Base-by-base conservation (phyloP, 2,329 filamentous ascomycete genomes). In the Aspergillus tanneri region DNA sequence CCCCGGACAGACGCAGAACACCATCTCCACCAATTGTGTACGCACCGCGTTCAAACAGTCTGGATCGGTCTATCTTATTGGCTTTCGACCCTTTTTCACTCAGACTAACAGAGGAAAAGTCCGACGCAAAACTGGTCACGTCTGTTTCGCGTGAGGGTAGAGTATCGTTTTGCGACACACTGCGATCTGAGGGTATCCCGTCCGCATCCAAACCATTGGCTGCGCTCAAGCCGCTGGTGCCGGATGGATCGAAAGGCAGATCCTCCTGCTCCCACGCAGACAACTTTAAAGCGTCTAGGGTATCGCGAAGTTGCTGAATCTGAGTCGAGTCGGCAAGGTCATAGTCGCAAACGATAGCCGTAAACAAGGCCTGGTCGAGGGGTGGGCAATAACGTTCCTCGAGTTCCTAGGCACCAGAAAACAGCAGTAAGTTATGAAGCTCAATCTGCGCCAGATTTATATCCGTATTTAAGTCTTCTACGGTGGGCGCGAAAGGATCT, bases 351-450 rank as follows among this genome's bases (percentile, higher is more conserved):
- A 83, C 75, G 41, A 96, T 87, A 3, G 89, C 85, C 45, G 86
- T 79, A 49, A 96, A 81, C 10, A 92, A 78, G 0, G 88, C 81
- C 55, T 90, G 82, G 57, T 96, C 91, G 32, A 96, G 70, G 14
- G 85, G 80, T 19, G 86, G 81, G 63, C 84, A 85, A 62, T 89
- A 92, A 55, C 86, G 82, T 52, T 83, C 78, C 84, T 91, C 64
- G 19, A 74, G 58, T 35, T 69, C 67, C 70, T 73, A 38, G 18
- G 30, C 23, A 21, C 35, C 22, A 27, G 16, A 14, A 35, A 5
- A n/a, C 27, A 43, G 34, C 7, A 23, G 38, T 45, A n/a, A 37
- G 34, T 34, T 12, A 37, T 24, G 19, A 23, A 41, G 24, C 19
- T 9, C n/a, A 3, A 32, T 32, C 14, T 32, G 9, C 6, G 7